Base-by-base conservation (phyloP, 176 grass and related monocot species). In the Cenchrus americanus region DNA sequence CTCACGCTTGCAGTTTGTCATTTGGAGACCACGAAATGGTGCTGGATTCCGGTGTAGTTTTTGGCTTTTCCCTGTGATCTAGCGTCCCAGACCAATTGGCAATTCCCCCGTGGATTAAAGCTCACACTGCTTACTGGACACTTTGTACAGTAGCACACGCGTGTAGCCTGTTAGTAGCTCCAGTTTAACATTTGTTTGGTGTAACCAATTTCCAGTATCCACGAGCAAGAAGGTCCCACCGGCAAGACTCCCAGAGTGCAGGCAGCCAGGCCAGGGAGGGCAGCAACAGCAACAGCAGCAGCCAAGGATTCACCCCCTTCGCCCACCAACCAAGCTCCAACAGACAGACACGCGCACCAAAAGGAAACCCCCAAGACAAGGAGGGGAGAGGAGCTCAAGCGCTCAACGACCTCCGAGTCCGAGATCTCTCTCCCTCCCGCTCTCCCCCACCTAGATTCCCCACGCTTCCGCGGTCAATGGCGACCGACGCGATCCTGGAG, bases 401-500 rank as follows among this genome's bases (percentile, higher is more conserved):
- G 51, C 14, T 18, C 51, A 53, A 34, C 34, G 34, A 37, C 49
- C 34, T 15, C 51, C 50, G 11, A 63, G 23, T n/a, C 23, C 64
- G 37, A 77, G 83, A 82, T 80, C 76, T 79, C 54, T 48, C 50
- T 9, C 37, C 4, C 27, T 19, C 34, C 6, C 51, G 3, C 19
- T 58, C 21, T 59, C 55, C 10, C 55, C 8, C 59, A 15, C 42
- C 37, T 23, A 55, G 34, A 51, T 30, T 44, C 66, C 34, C 27
- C 10, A 30, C 27, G 2, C 6, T 6, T 7, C 27, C 8, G 21
- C 7, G 11, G 59, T 37, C 84, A 75, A 90, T 90, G 84, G 89
- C 89, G 69, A 90, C 80, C 52, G 84, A 87, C 52, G 84, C 89
- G 44, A 90, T 90, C 80, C 75, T 90, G 52, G 89, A 90, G 80